Conservation (phyloP, 768 basidiomycete genomes). For the Cytidiella melzeri region DNA sequence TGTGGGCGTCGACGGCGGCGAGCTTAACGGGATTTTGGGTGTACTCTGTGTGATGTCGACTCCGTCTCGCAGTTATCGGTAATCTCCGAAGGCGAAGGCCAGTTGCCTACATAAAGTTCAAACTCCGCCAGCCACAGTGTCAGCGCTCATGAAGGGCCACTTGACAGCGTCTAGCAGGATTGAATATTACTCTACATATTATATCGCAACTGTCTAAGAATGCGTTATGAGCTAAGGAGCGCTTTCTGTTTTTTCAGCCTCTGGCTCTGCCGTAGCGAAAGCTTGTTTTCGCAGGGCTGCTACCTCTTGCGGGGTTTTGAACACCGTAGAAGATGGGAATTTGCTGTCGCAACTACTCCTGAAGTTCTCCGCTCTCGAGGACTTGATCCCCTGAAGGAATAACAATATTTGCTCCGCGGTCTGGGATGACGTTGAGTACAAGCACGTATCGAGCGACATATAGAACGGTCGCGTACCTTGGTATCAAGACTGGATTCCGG, state of each 20-base stretch:
- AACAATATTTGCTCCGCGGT: constrained; percentile 41
- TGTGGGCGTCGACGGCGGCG: constrained; percentile 31
- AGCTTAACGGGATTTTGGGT: constrained; percentile 20
- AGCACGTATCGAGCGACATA: not conserved
- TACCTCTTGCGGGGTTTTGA: constrained; percentile 52
- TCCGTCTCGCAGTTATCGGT: constrained; percentile 7
- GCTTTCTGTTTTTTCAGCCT: constrained; percentile 5
- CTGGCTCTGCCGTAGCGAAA: constrained; percentile 4
- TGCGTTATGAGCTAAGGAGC: not conserved
- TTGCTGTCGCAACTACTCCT: constrained; percentile 41
- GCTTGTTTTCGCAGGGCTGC: constrained; percentile 28
- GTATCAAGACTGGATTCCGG: constrained; percentile 39
- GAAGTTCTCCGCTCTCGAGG: constrained; percentile 57
- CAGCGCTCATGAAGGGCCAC: not conserved
- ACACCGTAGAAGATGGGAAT: constrained; percentile 61
- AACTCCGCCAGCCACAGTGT: constrained; percentile 21
- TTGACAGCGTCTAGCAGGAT: not conserved
- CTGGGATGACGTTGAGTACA: constrained; percentile 29
- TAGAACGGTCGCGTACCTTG: constrained; percentile 32
- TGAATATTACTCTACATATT: not conserved
- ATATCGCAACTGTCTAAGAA: not conserved
- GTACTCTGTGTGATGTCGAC: constrained; percentile 9
- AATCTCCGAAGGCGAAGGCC: constrained; percentile 18
- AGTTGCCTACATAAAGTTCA: constrained; percentile 22
- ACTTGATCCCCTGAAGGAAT: constrained; percentile 45